phyloP scores from a whole-genome alignment of 1,139 yeast species.

The Protomyces arabidopsidicola region DNA sequence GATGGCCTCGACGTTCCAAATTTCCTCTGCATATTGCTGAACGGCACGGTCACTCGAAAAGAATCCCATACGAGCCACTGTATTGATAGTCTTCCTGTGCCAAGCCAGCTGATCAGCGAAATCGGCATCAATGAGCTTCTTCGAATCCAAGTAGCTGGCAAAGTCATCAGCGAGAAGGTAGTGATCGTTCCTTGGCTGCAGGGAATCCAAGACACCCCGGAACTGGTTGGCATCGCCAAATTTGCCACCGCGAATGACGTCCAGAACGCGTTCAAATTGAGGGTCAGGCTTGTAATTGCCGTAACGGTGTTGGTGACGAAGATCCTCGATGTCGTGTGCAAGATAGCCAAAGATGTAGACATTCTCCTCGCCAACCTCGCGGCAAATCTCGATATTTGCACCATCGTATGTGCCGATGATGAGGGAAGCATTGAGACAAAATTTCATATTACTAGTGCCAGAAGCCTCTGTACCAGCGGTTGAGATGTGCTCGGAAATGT shows the following conservation, averaged over 20 bases:
- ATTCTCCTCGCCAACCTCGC: constrained; percentile 90
- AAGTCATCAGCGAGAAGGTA: constrained; percentile 87
- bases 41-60: constrained; percentile 73
- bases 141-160: constrained; percentile 78
- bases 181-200: constrained; percentile 62
- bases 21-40: constrained; percentile 85
- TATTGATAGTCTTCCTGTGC: constrained; percentile 67
- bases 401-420: constrained; percentile 96
- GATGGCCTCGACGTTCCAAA: constrained; percentile 73
- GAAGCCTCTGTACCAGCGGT: constrained; percentile 98
- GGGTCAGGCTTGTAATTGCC: constrained; percentile 46
- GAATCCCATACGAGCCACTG: constrained; percentile 93
- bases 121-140: constrained; percentile 65
- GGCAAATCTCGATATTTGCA: constrained; percentile 92
- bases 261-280: constrained; percentile 51
- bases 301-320: constrained; percentile 69
- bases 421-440: constrained; percentile 87
- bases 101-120: constrained; percentile 64
- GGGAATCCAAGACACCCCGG: constrained; percentile 61
- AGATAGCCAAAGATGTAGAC: constrained; percentile 87
- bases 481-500: constrained; percentile 89
- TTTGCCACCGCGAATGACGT: constrained; percentile 44
- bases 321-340: constrained; percentile 81
- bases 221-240: constrained; percentile 73
- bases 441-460: constrained; percentile 95